Evolutionary conservation across 2,329 filamentous ascomycete genomes (phyloP), one percentile per base, ranked within the genome.

Genomic region (Helotiales sp.): DNA sequence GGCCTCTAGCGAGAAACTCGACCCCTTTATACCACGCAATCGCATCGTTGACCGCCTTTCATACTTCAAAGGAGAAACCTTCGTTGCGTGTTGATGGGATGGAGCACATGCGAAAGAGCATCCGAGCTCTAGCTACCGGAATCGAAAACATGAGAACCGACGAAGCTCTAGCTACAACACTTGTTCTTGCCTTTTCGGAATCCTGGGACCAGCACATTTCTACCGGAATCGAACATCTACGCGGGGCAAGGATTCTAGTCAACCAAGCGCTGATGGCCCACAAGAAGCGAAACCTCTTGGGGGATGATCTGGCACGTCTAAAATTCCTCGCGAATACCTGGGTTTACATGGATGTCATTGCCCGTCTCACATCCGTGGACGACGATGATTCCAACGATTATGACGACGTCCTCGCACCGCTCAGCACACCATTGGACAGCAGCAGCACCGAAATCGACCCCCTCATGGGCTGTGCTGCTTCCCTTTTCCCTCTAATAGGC

Each of bases 281-380:
- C 82, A 85, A 74, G 77, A 79, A 70, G 76, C 76, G 34, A 72
- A 81, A 47, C 73, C 80, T 81, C 34, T 75, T 73, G n/a, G 83
- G 82, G 3, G 76, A 82, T 26, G 84, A 87, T 52, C 76, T 86
- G 13, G 79, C 82, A 45, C 80, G 88, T 7, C 79, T 92, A 26
- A 86, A 86, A 64, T 92, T 92, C 72, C 80, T 92, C 20, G 90
- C 88, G 78, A 91, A 91, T 74, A 87, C 91, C 3, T 92, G 88
- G 87, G 83, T 91, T 7, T 92, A 92, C 73, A 89, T 91, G 85
- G 89, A 91, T 75, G 90, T 92, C 30, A 89, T 92, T 69, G 87
- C 89, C 26, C 85, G 89, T 15, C 79, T 92, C 58, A 91, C 89
- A 0, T 88, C 88, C 2, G 78, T 86, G 2, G 74, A 77, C 37